Base-by-base conservation (phyloP, 495 filamentous ascomycete species). In the Neurospora sp. region DNA sequence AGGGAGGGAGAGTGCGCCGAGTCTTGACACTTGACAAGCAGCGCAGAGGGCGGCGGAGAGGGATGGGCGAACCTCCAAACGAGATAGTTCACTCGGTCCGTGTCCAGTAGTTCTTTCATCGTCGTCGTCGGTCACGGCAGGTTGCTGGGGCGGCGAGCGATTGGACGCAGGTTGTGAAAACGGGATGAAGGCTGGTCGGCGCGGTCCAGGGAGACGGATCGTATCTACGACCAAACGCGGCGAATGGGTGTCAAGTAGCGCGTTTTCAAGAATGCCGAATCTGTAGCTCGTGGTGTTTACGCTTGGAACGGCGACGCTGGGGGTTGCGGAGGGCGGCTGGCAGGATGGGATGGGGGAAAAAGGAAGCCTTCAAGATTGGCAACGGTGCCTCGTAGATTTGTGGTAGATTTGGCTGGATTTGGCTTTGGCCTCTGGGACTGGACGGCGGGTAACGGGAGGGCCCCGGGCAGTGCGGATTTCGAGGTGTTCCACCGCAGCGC, bases 11-110 rank as follows among this genome's bases (percentile, higher is more conserved):
- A 72, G 27, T 72, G 71, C 66, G 35, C 54, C 3, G 39, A 23
- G 16, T 18, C 71, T 75, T 79, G 74, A 74, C 74, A 75, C 75
- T 76, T 72, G 73, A 70, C 59, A 42, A 74, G 84, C 80, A 66
- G 54, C 54, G 54, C 27, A 35, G 31, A 66, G 54, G 54, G 54
- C 75, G 73, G 74, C 73, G 75, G 76, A 70, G 70, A 48, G 71
- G 37, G 48, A 35, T 39, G 38, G 44, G 88, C 93, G 83, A 88
- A 98, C 93, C 94, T 94, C 93, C 94, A 97, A 86, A 99, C 93
- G 85, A 99, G 87, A 87, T 95, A 98, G 88, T 98, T 99, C 86
- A 98, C 89, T 85, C 95, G 92, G 86, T 98, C 90, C 75, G 94
- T 95, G 82, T 93, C 92, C 79, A 99, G 88, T 74, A 83, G 78